Base-by-base conservation (phyloP, 2,329 filamentous ascomycete genomes). In the Colletotrichum falcatum region DNA sequence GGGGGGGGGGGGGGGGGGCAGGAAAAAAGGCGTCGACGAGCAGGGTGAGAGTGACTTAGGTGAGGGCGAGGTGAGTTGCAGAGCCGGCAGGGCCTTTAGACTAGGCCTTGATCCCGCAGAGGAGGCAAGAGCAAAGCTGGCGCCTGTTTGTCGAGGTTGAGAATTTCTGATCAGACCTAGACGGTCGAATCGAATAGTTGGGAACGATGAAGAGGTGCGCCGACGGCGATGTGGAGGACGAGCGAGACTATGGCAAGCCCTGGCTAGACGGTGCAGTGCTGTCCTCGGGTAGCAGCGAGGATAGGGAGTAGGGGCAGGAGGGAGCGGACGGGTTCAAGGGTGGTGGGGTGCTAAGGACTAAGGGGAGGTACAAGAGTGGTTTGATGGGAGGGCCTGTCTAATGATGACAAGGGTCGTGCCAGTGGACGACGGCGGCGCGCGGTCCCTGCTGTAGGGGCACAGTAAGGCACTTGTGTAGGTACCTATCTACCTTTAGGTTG, bases 201-300 rank as follows among this genome's bases (percentile, higher is more conserved):
- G 58, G 46, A 28, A 54, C 44, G 46, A 71, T 63, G 68, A 44
- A 62, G 64, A 71, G 68, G 68, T 71, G 68, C 58, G n/a, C n/a
- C n/a, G 68, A 71, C 68, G 59, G 26, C 68, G 64, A 68, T 64
- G 56, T 59, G 68, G 59, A 63, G 44, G 68, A 63, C 53, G 51
- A 62, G 65, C 53, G 64, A 71, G 59, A 71, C 68, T 67, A 63
- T 59, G 68, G 58, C 68, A 62, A 71, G 68, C 68, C 68, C 61
- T 66, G 64, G 64, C 64, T 71, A 63, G 59, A 53, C 58, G 53
- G 37, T 48, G 44, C 35, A 44, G 64, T 71, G 68, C 53, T 49
- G 35, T 28, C 23, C 37, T 59, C 54, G 44, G 23, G 7, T 23
- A 46, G 53, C 58, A 67, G 51, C 28, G n/a, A 63, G 26, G 37